Percentiles rank a stretch among this genome's conserved stretches.
phyloP scores from a whole-genome alignment of 169 alveolate species.

The Cryptosporidium ubiquitum region DNA sequence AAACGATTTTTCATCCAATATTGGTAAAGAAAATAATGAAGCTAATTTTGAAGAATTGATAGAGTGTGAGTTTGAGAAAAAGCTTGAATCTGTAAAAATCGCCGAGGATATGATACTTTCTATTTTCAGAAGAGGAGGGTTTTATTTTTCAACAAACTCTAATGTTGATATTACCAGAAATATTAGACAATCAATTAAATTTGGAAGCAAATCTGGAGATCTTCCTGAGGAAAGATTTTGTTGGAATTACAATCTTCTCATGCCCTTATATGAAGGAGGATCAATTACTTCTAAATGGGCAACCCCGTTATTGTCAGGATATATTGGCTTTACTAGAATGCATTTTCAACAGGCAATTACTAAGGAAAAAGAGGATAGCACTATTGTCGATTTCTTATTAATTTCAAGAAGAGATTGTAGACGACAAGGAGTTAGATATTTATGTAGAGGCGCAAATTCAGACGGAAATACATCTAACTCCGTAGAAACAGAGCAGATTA shows the following conservation, averaged over 20 bases:
- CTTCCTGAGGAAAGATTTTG: conserved; percentile 68
- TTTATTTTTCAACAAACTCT: conserved; percentile 44
- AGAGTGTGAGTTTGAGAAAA: background rate
- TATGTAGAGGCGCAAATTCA: conserved; percentile 92
- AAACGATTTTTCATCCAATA: background rate
- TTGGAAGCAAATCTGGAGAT: conserved; percentile 37
- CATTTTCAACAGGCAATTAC: background rate
- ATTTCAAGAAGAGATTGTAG: conserved; percentile 92
- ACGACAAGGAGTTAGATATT: conserved; percentile 95
- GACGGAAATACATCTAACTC: conserved; percentile 90
- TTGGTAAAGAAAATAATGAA: background rate
- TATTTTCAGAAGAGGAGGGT: conserved; percentile 66
- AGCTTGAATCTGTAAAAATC: conserved; percentile 17
- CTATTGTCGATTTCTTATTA: conserved; percentile 75
- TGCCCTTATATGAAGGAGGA: conserved; percentile 66
- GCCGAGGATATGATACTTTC: conserved; percentile 63
- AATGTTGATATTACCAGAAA: conserved; percentile 34
- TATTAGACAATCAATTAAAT: conserved; percentile 48
- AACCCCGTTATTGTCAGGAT: conserved; percentile 52
- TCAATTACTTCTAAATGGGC: conserved; percentile 68
- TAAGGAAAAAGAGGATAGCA: background rate
- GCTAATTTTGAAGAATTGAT: background rate
- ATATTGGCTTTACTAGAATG: conserved; percentile 42
- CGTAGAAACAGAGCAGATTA: conserved; percentile 95
- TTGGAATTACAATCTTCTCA: conserved; percentile 53